Evolutionary conservation across 768 basidiomycete species (phyloP).

Genomic region (Tulasnella sp.): DNA sequence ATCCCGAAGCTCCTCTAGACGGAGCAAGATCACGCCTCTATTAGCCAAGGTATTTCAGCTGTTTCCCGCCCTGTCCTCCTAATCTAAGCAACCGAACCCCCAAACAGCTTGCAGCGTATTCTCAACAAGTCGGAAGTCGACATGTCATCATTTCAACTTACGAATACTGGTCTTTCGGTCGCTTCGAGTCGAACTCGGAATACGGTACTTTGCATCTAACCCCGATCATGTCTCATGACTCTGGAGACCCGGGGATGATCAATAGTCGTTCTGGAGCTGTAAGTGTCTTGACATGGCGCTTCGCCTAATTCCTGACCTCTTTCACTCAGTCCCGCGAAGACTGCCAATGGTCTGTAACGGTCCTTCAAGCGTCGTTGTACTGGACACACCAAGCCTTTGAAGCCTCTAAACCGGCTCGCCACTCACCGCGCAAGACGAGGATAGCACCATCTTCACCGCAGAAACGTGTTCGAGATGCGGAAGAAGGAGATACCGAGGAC

Average conservation of each 20-base stretch:
- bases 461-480: background rate
- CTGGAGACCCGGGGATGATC: background rate
- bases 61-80: too few relatives aligned
- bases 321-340: background rate
- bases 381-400: background rate
- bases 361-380: background rate
- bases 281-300: background rate
- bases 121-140: too few relatives aligned
- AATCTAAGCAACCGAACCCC: too few relatives aligned
- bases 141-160: too few relatives aligned
- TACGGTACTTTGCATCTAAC: background rate
- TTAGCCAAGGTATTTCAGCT: too few relatives aligned
- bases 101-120: too few relatives aligned
- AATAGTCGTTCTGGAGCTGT: background rate
- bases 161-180: too few relatives aligned
- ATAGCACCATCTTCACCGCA: background rate
- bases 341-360: background rate
- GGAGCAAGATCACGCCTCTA: too few relatives aligned
- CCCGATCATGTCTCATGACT: background rate
- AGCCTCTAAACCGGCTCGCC: background rate
- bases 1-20: too few relatives aligned
- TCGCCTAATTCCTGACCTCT: background rate
- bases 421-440: background rate
- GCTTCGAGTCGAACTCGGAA: too few relatives aligned
- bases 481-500: background rate